Evolutionary conservation across 73 alveolate species (phyloP).

Genomic region (Paramecium sonneborni): DNA sequence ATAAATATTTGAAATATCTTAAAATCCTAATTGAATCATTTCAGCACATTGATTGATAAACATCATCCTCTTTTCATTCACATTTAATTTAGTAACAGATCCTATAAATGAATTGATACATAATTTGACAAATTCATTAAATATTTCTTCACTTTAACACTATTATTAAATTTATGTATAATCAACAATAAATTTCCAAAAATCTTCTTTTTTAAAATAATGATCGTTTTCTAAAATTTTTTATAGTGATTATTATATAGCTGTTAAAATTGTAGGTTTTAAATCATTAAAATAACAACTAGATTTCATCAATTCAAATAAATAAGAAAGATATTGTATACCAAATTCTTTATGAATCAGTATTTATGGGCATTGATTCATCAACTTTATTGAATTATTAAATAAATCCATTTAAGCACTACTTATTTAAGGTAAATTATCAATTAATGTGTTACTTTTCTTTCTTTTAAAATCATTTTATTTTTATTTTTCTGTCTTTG

Average conservation of each 20-base stretch:
- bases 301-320: background rate
- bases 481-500: background rate
- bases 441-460: background rate
- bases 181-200: background rate
- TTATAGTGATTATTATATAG: background rate
- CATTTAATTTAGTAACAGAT: background rate
- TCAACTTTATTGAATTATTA: background rate
- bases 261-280: background rate
- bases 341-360: background rate
- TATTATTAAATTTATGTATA: background rate
- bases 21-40: background rate
- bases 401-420: background rate
- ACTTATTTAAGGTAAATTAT: background rate
- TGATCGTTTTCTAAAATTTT: background rate
- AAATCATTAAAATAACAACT: background rate
- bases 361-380: background rate
- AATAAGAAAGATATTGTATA: background rate
- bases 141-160: background rate
- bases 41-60: background rate
- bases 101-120: background rate
- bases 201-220: background rate
- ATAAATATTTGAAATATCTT: background rate
- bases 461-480: background rate
- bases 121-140: background rate
- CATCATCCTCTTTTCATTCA: background rate